Evolutionary conservation across 768 basidiomycete species (phyloP), one percentile per base, ranked within the genome.

Genomic region (Boletus rubescentipes): DNA sequence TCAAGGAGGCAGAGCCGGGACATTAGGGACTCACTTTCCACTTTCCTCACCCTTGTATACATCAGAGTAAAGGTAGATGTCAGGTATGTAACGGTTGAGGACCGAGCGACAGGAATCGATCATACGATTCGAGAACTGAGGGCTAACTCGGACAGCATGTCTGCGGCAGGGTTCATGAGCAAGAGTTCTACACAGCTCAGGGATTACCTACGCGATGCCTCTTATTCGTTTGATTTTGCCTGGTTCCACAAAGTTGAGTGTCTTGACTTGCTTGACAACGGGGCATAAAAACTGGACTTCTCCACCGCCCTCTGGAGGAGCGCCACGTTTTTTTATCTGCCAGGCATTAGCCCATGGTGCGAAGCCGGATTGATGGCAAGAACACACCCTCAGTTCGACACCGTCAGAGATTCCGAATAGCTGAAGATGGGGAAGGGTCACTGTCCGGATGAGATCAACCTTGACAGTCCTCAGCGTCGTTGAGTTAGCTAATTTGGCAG

Each of bases 11-110:
- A 45, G 36, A 26, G 30, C 35, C 34, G 37, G 36, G n/a, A 47
- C 34, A 12, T 29, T 14, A 36, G 12, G 23, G 0, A 74, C 93
- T 57, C 61, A 95, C 95, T 93, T 98, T 71, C 96, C 96, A 60
- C 93, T 94, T 57, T 98, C 97, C 16, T 92, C 91, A 8, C 95
- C 95, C 69, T 97, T 96, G 74, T 97, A 98, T 21, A 98, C 94
- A 59, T 99, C 97, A 4, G 97, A 96, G 69, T 98, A 96, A 36
- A 99, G 83, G 72, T 98, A 98, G 29, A 98, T 94, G 68, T 99
- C 97, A 35, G 97, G 96, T 54, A 98, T 97, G 69, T 91, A 97
- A 5, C 94, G 89, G 69, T 98, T 98, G 40, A 99, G 77, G 21
- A 99, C 79, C 3, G 92, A 94, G 36, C 97, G 86, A 16, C 92